These are phyloP conservation scores for Eimeria acervulina DNA, from an alignment of 169 alveolate species.

Conservation along the genomic window DNA sequence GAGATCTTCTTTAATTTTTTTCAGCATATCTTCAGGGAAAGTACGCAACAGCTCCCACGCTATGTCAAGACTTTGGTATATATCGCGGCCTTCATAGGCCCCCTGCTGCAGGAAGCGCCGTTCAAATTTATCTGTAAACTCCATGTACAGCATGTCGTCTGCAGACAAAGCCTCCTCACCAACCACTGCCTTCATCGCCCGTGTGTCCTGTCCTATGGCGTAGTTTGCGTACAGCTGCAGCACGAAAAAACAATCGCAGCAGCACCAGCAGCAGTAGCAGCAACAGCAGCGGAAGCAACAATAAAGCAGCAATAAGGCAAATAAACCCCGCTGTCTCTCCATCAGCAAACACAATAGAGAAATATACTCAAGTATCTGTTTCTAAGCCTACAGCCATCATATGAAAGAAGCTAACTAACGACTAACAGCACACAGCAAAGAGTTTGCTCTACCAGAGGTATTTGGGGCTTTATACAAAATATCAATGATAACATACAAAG, in stretches of 20 bases:
- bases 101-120: constrained; percentile 97
- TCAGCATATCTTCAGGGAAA: constrained; percentile 99
- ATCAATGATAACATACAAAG: background rate
- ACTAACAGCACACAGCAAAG: no score
- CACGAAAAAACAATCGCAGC: background rate
- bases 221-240: constrained; percentile 98
- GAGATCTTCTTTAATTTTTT: constrained; percentile 94
- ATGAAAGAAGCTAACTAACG: background rate
- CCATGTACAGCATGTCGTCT: constrained; percentile 98
- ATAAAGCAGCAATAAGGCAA: no score
- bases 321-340: no score
- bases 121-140: constrained; percentile 99
- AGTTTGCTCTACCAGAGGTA: no score
- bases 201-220: constrained; percentile 99
- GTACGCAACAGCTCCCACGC: constrained; percentile 99
- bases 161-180: constrained; percentile 99
- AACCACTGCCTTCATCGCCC: constrained; percentile 99
- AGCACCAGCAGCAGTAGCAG: background rate
- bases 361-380: no score
- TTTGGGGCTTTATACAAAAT: no score
- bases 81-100: constrained; percentile 98
- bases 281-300: no score
- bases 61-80: constrained; percentile 98
- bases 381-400: no score
- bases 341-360: no score